Conservation (phyloP, 2,329 filamentous ascomycete genomes). For the Pseudocercospora macadamiae region DNA sequence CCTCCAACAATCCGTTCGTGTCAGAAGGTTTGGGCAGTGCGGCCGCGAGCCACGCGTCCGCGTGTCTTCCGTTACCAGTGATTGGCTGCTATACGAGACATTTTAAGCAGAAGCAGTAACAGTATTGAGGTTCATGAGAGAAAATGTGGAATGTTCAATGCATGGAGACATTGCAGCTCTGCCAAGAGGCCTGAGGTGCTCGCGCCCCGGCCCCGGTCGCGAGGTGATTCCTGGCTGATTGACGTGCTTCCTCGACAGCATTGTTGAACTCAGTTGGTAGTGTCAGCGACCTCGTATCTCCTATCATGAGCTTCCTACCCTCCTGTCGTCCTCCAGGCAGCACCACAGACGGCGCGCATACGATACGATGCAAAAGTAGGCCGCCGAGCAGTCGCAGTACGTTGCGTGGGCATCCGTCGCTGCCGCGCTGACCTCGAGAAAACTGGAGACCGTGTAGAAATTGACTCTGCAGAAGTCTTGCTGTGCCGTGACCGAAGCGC, state of each 20-base stretch:
- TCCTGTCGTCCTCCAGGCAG: neutral
- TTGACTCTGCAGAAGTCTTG: neutral
- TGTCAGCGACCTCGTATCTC: neutral
- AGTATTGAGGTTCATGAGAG: neutral
- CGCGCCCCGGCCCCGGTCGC: neutral
- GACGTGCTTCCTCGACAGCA: neutral
- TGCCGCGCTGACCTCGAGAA: neutral
- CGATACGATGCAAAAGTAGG: neutral
- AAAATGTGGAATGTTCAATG: neutral
- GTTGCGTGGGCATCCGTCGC: neutral
- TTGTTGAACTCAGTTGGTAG: neutral
- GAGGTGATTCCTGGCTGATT: neutral
- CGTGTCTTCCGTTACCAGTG: neutral
- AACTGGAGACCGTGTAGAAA: neutral
- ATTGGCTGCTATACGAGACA: neutral
- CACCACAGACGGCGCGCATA: neutral
- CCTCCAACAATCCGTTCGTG: conserved; percentile 5
- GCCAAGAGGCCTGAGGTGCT: too few species aligned
- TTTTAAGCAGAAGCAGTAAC: neutral
- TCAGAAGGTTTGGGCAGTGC: neutral
- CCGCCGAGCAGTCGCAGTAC: conserved; percentile 1
- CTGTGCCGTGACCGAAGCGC: neutral
- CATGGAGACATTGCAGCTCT: too few species aligned
- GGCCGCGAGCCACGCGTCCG: conserved; percentile 3
- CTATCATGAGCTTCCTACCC: neutral